Conservation (phyloP, 23 red algal species). For the Agarophyton chilense region DNA sequence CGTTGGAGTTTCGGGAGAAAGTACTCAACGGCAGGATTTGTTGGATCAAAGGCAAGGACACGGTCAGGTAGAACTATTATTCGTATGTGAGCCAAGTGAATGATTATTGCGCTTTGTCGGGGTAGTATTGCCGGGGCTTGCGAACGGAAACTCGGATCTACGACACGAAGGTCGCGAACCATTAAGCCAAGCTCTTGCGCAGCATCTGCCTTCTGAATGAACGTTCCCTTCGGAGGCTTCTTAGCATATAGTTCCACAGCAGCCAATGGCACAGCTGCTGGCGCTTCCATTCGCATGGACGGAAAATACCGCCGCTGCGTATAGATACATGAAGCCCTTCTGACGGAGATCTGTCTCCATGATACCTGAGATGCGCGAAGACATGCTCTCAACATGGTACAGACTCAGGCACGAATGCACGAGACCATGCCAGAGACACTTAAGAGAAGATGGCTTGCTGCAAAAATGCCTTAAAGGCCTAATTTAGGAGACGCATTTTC, state of each 20-base stretch:
- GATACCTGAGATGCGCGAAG: neutral
- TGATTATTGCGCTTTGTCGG: constrained; percentile 83
- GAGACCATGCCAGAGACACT: neutral
- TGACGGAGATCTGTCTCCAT: neutral
- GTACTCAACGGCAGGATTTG: constrained; percentile 84
- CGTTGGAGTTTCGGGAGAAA: constrained; percentile 82
- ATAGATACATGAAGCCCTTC: neutral
- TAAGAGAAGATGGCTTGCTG: neutral
- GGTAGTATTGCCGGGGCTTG: constrained; percentile 88
- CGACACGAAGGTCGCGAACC: constrained; percentile 92
- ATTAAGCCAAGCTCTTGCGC: constrained; percentile 75
- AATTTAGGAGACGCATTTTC: no score
- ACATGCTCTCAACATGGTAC: constrained; percentile 24
- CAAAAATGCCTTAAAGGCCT: no score
- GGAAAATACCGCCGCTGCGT: neutral
- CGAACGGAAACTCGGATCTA: constrained; percentile 93
- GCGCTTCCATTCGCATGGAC: constrained; percentile 66
- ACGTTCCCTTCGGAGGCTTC: constrained; percentile 36
- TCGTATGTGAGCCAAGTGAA: constrained; percentile 92
- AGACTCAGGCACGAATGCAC: neutral
- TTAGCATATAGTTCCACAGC: constrained; percentile 63
- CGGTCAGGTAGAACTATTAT: constrained; percentile 80
- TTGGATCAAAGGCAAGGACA: constrained; percentile 89
- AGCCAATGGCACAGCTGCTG: constrained; percentile 81
- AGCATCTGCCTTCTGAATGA: constrained; percentile 92